These are phyloP conservation scores for Dalbergia cochinchinensis DNA, from an alignment of 306 rosid species.

Conservation along the genomic window DNA sequence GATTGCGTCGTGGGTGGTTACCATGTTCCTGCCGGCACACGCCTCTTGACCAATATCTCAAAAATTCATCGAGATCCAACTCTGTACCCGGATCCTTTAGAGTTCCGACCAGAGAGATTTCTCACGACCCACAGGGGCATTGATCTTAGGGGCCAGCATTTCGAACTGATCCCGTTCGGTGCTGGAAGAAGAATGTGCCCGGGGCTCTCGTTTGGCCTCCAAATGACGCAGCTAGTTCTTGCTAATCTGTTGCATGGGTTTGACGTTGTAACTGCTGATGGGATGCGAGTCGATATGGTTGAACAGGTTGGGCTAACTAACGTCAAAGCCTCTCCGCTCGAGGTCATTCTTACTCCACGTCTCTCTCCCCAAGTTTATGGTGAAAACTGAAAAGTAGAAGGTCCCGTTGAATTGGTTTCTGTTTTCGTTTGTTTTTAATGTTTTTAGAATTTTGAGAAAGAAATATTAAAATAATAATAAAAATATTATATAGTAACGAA, in stretches of 20 bases:
- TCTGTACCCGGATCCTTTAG: background rate
- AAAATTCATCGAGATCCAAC: constrained; percentile 44
- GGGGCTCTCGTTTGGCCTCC: background rate
- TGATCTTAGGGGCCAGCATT: background rate
- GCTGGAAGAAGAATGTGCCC: background rate
- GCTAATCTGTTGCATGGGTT: background rate
- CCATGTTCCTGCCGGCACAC: constrained; percentile 45
- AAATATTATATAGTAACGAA: no score
- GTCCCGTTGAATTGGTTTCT: no score
- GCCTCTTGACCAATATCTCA: constrained; percentile 44
- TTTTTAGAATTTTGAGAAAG: no score
- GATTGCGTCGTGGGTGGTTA: constrained; percentile 57
- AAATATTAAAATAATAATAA: no score
- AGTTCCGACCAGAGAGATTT: background rate
- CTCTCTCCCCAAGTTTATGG: background rate
- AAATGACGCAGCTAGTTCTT: background rate
- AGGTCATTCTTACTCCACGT: background rate
- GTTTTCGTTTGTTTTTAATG: no score
- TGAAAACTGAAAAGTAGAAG: background rate
- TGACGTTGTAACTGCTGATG: background rate
- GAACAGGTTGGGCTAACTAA: background rate
- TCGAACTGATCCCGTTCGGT: background rate
- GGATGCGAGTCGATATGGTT: background rate
- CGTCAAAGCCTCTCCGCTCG: background rate
- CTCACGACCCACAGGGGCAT: background rate